Percentiles rank a stretch among this genome's conserved stretches.
These are phyloP conservation scores for Houttuynia cordata DNA, from an alignment of 164 flowering plant species.

Conservation along the genomic window DNA sequence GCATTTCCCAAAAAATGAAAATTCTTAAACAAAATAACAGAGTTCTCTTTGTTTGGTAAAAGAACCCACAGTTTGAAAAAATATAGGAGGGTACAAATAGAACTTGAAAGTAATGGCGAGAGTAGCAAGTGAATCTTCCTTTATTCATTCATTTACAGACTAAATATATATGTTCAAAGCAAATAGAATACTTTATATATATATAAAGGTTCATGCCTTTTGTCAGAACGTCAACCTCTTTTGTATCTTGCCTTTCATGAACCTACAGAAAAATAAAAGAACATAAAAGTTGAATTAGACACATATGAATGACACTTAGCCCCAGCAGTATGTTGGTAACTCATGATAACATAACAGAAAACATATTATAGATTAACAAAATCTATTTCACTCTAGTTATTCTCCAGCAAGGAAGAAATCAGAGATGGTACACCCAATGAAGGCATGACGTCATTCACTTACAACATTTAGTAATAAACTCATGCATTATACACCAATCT, in stretches of 20 bases:
- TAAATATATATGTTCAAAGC: too few species aligned
- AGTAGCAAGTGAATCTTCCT: too few species aligned
- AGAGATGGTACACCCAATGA: background rate
- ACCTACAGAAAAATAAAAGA: constrained; percentile 30
- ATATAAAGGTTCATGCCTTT: constrained; percentile 31
- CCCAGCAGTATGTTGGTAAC: background rate
- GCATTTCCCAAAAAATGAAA: too few species aligned
- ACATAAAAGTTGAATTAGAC: background rate
- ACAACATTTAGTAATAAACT: background rate
- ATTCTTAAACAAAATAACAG: too few species aligned
- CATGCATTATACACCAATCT: too few species aligned
- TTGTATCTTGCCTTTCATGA: constrained; percentile 50
- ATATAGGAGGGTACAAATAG: too few species aligned
- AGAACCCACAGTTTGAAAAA: too few species aligned
- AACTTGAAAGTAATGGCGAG: too few species aligned
- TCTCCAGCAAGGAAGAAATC: background rate
- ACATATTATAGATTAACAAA: background rate
- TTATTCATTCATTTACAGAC: too few species aligned
- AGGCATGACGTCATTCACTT: too few species aligned
- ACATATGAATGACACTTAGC: too few species aligned
- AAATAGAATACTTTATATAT: background rate
- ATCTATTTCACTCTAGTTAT: background rate
- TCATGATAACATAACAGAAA: background rate
- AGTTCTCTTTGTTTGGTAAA: too few species aligned
- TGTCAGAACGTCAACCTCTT: constrained; percentile 61